Percentiles rank a stretch among this genome's conserved stretches.
Conservation (phyloP, 345 rosid species). For the Populus ilicifolia region DNA sequence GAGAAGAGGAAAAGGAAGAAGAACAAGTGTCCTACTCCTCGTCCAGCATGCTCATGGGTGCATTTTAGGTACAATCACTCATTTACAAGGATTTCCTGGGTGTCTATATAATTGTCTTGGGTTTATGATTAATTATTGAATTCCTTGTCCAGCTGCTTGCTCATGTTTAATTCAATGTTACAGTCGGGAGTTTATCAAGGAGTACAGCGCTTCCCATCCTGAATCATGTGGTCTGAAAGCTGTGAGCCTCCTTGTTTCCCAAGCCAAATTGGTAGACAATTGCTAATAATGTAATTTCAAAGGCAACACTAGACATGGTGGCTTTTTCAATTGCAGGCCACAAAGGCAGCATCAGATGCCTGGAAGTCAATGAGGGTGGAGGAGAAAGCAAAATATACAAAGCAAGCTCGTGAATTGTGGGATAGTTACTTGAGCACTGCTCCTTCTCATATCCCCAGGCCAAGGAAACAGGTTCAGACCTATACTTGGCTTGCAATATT, state of each 20-base stretch:
- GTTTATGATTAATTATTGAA: not conserved
- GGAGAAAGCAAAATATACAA: slow-evolving; percentile 46
- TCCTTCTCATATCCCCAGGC: slow-evolving; percentile 36
- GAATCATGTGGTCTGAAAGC: slow-evolving; percentile 49
- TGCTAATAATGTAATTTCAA: slow-evolving; percentile 3
- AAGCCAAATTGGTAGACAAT: not conserved
- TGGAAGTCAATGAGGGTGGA: slow-evolving; percentile 46
- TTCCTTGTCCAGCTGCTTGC: not conserved
- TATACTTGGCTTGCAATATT: not conserved
- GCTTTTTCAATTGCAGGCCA: slow-evolving; percentile 31
- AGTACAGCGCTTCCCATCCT: slow-evolving; percentile 46
- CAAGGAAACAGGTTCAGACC: slow-evolving; percentile 40
- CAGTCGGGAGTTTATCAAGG: slow-evolving; percentile 47
- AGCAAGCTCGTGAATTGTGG: slow-evolving; percentile 47
- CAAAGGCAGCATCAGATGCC: slow-evolving; percentile 47
- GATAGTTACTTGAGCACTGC: slow-evolving; percentile 42
- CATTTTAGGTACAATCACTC: slow-evolving; percentile 35
- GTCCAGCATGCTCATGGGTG: slow-evolving; percentile 53
- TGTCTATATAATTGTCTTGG: not conserved
- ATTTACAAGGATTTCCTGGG: not conserved
- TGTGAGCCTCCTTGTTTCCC: slow-evolving; percentile 23
- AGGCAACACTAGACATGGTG: slow-evolving; percentile 4
- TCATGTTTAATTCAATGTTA: slow-evolving; percentile 19
- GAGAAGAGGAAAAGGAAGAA: slow-evolving; percentile 39
- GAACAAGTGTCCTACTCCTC: slow-evolving; percentile 32